Percentiles rank a stretch among this genome's conserved stretches.
Evolutionary conservation across 345 rosid genomes (phyloP).

Genomic region (Citrus inodora): DNA sequence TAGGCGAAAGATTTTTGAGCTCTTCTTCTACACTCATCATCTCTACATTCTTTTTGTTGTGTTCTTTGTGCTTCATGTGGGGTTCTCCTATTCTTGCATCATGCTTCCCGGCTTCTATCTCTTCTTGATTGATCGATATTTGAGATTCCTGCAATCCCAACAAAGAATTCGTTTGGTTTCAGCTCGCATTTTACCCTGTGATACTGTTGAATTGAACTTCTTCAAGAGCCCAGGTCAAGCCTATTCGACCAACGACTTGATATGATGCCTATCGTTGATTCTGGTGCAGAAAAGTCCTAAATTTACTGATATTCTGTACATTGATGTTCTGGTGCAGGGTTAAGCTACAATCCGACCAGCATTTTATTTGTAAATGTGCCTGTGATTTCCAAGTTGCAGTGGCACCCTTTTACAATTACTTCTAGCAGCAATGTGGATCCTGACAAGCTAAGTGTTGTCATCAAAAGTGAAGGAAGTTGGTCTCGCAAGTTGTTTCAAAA

Average conservation of each 20-base stretch:
- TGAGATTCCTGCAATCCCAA: slow-evolving; percentile 57
- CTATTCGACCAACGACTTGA: not conserved
- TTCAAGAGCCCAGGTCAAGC: slow-evolving; percentile 38
- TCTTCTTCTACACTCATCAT: slow-evolving; percentile 59
- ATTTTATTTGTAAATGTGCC: slow-evolving; percentile 71
- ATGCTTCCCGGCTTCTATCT: slow-evolving; percentile 61
- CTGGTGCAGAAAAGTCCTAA: not conserved
- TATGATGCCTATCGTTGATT: too few relatives aligned
- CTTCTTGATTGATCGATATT: slow-evolving; percentile 49
- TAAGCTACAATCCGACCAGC: slow-evolving; percentile 67
- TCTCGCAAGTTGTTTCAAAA: slow-evolving; percentile 35
- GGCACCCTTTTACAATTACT: slow-evolving; percentile 83
- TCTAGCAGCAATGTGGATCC: slow-evolving; percentile 59
- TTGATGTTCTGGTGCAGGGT: slow-evolving; percentile 29
- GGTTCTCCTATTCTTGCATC: slow-evolving; percentile 39
- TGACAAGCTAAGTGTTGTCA: slow-evolving; percentile 53
- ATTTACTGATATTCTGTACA: not conserved
- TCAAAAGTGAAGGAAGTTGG: slow-evolving; percentile 65
- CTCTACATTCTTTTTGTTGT: slow-evolving; percentile 49
- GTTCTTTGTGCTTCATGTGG: slow-evolving; percentile 51
- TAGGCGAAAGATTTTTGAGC: slow-evolving; percentile 49
- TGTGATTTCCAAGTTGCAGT: slow-evolving; percentile 66
- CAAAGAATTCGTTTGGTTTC: slow-evolving; percentile 33
- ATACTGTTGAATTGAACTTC: slow-evolving; percentile 52
- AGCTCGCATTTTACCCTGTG: slow-evolving; percentile 43